A percentile compares a stretch with the other conserved stretches of the same genome.
Conservation (phyloP, 202 grass and related monocot genomes). For the Eragrostis tef region DNA sequence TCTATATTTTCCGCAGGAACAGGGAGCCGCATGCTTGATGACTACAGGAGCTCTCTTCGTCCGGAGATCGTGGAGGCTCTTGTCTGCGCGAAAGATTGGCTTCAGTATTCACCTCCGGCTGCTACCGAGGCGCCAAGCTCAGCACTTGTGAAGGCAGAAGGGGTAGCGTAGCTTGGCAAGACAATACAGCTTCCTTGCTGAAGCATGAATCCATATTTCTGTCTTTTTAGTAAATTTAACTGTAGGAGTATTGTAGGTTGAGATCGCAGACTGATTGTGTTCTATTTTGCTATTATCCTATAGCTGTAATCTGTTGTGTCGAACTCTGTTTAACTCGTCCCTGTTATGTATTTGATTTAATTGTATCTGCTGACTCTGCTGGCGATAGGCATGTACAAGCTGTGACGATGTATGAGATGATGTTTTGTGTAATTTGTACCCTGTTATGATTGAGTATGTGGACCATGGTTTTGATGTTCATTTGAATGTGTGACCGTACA, state of each 20-base stretch:
- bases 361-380: not conserved
- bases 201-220: constrained; percentile 4
- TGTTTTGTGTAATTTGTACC: not conserved
- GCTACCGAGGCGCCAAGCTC: constrained; percentile 39
- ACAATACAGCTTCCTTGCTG: not conserved
- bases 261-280: constrained; percentile 2
- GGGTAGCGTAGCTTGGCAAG: not conserved
- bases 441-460: not conserved
- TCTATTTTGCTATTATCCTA: constrained; percentile 11
- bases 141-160: constrained; percentile 55
- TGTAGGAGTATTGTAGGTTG: constrained; percentile 43
- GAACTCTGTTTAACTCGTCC: constrained; percentile 42
- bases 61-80: constrained; percentile 84
- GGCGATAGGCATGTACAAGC: not conserved
- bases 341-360: constrained; percentile 12
- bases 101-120: constrained; percentile 63
- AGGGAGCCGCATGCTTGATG: constrained; percentile 79
- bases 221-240: constrained; percentile 33
- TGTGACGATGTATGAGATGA: constrained; percentile 21
- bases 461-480: not conserved
- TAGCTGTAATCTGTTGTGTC: constrained; percentile 40
- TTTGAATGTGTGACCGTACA: not conserved
- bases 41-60: constrained; percentile 78
- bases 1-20: constrained; percentile 69
- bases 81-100: constrained; percentile 84